A percentile compares a stretch with the other conserved stretches of the same genome.
phyloP scores from a whole-genome alignment of 148 eudicot genomes.

The Gaultheria prostrata region DNA sequence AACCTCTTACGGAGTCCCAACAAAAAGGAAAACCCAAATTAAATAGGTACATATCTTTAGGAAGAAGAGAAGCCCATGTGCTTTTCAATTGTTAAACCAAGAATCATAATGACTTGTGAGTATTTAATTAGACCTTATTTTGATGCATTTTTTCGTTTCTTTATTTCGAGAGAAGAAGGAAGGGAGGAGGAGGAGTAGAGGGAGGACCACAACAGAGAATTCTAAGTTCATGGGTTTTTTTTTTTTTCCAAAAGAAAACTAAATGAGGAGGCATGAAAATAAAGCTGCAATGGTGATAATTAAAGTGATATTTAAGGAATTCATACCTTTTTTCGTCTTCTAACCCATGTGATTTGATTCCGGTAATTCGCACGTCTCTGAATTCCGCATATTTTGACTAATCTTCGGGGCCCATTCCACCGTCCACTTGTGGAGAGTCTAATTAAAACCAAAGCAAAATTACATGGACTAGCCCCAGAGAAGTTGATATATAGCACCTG shows the following conservation, averaged over 20 bases:
- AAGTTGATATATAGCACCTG: too few species aligned
- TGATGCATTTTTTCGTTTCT: not conserved
- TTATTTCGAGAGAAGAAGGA: not conserved
- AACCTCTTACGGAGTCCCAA: slow-evolving; percentile 4
- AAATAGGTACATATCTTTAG: slow-evolving; percentile 7
- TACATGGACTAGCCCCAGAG: too few species aligned
- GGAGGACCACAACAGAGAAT: slow-evolving; percentile 2
- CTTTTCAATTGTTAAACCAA: slow-evolving; percentile 12
- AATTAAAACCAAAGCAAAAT: too few species aligned
- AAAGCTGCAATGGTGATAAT: slow-evolving; percentile 6
- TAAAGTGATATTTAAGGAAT: not conserved
- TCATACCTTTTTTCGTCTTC: not conserved
- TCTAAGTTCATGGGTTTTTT: not conserved
- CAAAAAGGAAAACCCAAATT: not conserved
- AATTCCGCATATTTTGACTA: not conserved
- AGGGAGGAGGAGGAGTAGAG: not conserved
- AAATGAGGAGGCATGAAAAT: slow-evolving; percentile 11
- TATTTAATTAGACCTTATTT: not conserved
- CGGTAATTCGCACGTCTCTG: slow-evolving; percentile 1
- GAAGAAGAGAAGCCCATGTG: slow-evolving; percentile 13
- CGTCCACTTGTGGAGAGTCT: too few species aligned
- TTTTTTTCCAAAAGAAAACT: not conserved
- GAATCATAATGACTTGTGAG: not conserved
- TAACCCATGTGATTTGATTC: slow-evolving; percentile 10
- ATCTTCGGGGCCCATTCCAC: too few species aligned